phyloP scores from a whole-genome alignment of 306 rosid species.

The Pyrus bretschneideri region DNA sequence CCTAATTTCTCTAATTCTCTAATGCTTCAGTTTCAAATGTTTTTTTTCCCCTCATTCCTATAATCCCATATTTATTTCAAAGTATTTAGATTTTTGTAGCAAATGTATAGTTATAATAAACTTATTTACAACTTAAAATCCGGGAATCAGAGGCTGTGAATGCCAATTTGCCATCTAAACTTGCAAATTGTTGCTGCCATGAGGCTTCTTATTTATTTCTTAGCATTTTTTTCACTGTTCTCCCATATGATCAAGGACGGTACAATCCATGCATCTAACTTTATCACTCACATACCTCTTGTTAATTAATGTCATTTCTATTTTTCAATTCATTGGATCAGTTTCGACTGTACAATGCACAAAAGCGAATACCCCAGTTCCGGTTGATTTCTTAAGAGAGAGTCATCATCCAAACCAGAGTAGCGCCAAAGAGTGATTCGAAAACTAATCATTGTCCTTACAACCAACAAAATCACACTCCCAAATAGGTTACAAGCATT shows the following conservation, averaged over 20 bases:
- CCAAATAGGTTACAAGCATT: not conserved
- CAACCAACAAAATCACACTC: constrained; percentile 19
- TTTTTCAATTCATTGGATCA: not conserved
- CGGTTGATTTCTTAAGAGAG: not conserved
- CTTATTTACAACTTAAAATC: constrained; percentile 8
- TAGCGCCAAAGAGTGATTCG: not conserved
- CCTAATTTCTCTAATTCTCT: not conserved
- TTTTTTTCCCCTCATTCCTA: not conserved
- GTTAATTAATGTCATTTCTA: too few relatives aligned
- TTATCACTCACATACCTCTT: too few relatives aligned
- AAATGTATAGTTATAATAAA: not conserved
- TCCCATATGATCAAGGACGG: not conserved
- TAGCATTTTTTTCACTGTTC: not conserved
- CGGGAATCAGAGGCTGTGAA: constrained; percentile 72
- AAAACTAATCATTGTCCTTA: not conserved
- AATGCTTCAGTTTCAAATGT: not conserved
- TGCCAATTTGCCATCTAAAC: constrained; percentile 47
- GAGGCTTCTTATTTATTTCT: constrained; percentile 36
- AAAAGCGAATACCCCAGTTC: not conserved
- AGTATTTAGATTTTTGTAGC: not conserved
- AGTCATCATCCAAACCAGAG: not conserved
- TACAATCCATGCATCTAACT: too few relatives aligned
- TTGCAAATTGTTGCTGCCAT: constrained; percentile 37
- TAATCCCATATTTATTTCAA: not conserved
- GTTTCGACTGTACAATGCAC: not conserved